Percentiles rank a stretch among this genome's conserved stretches.
phyloP scores from a whole-genome alignment of 2,329 filamentous ascomycete species.

The Cercospora sp. region DNA sequence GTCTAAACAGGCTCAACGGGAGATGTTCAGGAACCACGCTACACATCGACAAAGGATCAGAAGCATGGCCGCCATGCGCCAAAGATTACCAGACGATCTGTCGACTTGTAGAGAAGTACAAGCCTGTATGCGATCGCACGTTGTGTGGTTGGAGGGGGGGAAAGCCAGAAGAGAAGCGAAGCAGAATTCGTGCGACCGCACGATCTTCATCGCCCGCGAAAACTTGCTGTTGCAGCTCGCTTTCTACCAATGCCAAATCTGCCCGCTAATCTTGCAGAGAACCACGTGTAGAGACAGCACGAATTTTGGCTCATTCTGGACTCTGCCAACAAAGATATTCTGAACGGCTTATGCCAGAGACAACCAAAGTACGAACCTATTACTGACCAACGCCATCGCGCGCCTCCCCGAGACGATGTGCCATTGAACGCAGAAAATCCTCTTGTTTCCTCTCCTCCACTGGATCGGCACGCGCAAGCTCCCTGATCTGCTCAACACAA shows the following conservation, averaged over 20 bases:
- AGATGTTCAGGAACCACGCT: neutral
- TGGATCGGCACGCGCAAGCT: neutral
- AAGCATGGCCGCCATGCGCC: constrained; percentile 1
- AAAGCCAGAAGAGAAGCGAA: neutral
- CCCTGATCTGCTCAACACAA: neutral
- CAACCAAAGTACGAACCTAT: neutral
- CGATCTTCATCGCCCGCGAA: neutral
- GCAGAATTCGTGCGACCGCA: neutral
- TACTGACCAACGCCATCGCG: neutral
- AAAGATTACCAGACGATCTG: neutral
- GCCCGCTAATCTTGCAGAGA: neutral
- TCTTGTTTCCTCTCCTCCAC: neutral
- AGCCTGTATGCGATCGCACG: neutral
- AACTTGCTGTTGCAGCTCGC: neutral
- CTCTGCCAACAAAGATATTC: neutral
- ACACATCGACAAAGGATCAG: neutral
- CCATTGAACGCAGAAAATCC: neutral
- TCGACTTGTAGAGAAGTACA: neutral
- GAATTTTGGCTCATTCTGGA: neutral
- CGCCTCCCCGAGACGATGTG: neutral
- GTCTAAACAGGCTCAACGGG: neutral
- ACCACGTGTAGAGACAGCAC: neutral
- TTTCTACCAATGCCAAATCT: neutral
- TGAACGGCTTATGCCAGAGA: too few species aligned
- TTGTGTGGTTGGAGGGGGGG: neutral